Evolutionary conservation across 352 stramenopile genomes (phyloP).

Genomic region (Plasmopara halstedii): DNA sequence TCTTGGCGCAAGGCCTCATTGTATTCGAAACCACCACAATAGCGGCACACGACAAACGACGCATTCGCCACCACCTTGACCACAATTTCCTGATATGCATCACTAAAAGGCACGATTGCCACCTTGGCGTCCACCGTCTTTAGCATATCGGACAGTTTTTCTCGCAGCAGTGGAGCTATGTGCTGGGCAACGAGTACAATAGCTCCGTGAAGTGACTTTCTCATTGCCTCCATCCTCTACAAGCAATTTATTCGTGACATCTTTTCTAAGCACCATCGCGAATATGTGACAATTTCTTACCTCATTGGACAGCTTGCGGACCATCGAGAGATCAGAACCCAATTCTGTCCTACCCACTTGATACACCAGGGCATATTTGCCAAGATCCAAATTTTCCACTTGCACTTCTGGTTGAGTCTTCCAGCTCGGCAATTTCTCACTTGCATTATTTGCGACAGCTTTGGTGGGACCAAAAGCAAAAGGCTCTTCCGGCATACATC

Average conservation of each 20-base stretch:
- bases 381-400: slow-evolving; percentile 40
- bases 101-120: slow-evolving; percentile 60
- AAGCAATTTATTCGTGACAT: neutral
- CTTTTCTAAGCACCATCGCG: neutral
- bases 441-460: slow-evolving; percentile 3
- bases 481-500: slow-evolving; percentile 39
- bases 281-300: slow-evolving; percentile 12
- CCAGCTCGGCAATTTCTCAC: slow-evolving; percentile 28
- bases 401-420: slow-evolving; percentile 41
- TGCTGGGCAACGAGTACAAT: slow-evolving; percentile 75
- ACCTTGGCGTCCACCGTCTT: slow-evolving; percentile 71
- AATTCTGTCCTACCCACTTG: slow-evolving; percentile 27
- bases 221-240: slow-evolving; percentile 47
- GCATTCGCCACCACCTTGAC: slow-evolving; percentile 70
- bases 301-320: slow-evolving; percentile 39
- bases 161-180: slow-evolving; percentile 52
- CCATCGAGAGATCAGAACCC: slow-evolving; percentile 36
- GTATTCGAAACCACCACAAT: slow-evolving; percentile 76
- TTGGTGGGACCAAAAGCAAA: slow-evolving; percentile 26
- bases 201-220: slow-evolving; percentile 36
- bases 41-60: slow-evolving; percentile 75
- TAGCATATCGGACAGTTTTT: slow-evolving; percentile 55
- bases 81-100: slow-evolving; percentile 72
- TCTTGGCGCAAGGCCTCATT: slow-evolving; percentile 58
- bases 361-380: slow-evolving; percentile 40